A percentile compares a stretch with the other conserved stretches of the same genome.
These are phyloP conservation scores for Otatea glauca DNA, from an alignment of 176 grass and related monocot genomes.

Conservation along the genomic window DNA sequence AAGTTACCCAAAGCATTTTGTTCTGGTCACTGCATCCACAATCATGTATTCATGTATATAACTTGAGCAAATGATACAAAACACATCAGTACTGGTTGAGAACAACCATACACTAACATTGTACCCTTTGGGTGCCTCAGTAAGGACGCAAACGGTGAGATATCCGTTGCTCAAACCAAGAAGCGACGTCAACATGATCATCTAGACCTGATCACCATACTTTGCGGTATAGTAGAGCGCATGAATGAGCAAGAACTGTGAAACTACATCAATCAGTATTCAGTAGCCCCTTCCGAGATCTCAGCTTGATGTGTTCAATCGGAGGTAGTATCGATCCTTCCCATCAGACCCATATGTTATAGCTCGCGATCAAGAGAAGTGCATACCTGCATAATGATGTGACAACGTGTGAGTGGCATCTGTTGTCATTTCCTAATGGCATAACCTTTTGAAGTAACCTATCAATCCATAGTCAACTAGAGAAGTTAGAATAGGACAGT, in stretches of 20 bases:
- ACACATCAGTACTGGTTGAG: background rate
- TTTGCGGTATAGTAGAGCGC: conserved; percentile 81
- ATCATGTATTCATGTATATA: conserved; percentile 14
- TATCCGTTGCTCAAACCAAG: conserved; percentile 67
- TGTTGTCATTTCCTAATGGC: too few species aligned
- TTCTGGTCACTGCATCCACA: conserved; percentile 61
- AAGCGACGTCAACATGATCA: too few species aligned
- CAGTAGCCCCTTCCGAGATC: too few species aligned
- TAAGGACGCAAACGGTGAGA: conserved; percentile 73
- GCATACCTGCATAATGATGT: too few species aligned
- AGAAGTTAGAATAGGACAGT: too few species aligned
- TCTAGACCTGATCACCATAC: conserved; percentile 67
- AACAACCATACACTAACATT: conserved; percentile 45
- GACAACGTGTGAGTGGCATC: too few species aligned
- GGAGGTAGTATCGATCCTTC: too few species aligned
- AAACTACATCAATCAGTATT: conserved; percentile 41
- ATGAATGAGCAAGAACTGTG: conserved; percentile 62
- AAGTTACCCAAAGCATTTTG: conserved; percentile 80
- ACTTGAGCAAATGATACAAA: conserved; percentile 15
- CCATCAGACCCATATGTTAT: too few species aligned
- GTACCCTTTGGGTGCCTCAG: conserved; percentile 66
- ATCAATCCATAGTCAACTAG: too few species aligned
- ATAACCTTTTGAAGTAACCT: too few species aligned
- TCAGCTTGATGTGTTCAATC: too few species aligned
- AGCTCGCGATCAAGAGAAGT: too few species aligned